Conservation (phyloP, 176 grass and related monocot genomes). For the Oropetium thomaeum region DNA sequence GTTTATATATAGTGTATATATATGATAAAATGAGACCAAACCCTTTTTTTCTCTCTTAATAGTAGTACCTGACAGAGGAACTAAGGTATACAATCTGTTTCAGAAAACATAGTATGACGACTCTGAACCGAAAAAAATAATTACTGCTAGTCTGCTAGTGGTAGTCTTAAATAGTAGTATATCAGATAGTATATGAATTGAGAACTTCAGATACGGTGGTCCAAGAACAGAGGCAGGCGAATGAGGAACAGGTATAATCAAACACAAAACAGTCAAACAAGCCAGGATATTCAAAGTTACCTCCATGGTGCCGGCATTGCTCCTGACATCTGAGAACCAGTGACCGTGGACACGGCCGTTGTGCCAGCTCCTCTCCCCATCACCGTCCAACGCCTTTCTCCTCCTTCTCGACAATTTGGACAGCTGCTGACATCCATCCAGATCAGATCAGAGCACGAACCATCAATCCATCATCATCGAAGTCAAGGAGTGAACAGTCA, state of each 20-base stretch:
- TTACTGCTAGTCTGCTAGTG: too few relatives aligned
- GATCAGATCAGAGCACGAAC: background rate
- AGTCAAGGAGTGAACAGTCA: too few relatives aligned
- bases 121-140: background rate
- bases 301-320: constrained; percentile 29
- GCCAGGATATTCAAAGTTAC: constrained; percentile 18
- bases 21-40: background rate
- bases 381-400: constrained; percentile 27
- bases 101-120: background rate
- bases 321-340: constrained; percentile 26
- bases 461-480: too few relatives aligned
- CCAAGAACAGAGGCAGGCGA: background rate
- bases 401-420: constrained; percentile 29
- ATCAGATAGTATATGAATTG: too few relatives aligned
- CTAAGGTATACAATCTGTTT: background rate
- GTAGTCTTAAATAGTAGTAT: background rate
- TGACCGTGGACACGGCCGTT: constrained; percentile 3
- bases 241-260: background rate
- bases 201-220: background rate
- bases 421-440: background rate
- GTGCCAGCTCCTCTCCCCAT: constrained; percentile 26
- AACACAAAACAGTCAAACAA: background rate
- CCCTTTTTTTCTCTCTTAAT: background rate
- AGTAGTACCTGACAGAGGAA: too few relatives aligned
- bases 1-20: background rate